These are phyloP conservation scores for Fusarium staphyleae DNA, from an alignment of 2,329 filamentous ascomycete species.

Conservation along the genomic window DNA sequence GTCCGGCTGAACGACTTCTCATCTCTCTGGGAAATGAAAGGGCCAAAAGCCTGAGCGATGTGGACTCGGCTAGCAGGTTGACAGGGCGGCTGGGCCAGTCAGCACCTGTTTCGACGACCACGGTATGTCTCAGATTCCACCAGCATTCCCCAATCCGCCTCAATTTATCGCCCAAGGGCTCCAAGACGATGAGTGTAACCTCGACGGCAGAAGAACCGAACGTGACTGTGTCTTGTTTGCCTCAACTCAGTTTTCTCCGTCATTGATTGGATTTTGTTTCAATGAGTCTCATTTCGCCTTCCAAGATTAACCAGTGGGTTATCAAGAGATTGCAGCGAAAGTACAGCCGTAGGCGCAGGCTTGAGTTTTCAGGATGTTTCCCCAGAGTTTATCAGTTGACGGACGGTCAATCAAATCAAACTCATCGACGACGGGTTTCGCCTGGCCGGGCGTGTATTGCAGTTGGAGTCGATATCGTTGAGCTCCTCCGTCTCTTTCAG, in stretches of 20 bases:
- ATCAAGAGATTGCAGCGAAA: constrained; percentile 39
- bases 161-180: constrained; percentile 5
- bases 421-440: not conserved
- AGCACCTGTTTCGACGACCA: constrained; percentile 17
- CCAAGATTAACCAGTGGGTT: constrained; percentile 38
- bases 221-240: constrained; percentile 23
- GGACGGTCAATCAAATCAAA: constrained; percentile 1
- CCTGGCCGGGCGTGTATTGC: not conserved
- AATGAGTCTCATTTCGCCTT: constrained; percentile 39
- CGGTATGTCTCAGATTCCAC: constrained; percentile 40
- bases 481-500: not conserved
- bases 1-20: constrained; percentile 23
- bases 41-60: constrained; percentile 21
- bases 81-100: constrained; percentile 23
- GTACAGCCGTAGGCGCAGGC: constrained; percentile 34
- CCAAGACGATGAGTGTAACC: constrained; percentile 33
- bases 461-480: not conserved
- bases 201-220: constrained; percentile 29
- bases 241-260: constrained; percentile 16
- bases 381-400: constrained; percentile 18
- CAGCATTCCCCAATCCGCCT: constrained; percentile 42
- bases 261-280: constrained; percentile 22
- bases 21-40: constrained; percentile 37
- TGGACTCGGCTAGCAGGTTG: constrained; percentile 19
- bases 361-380: constrained; percentile 25